phyloP scores from a whole-genome alignment of 78 protist genomes.

The Dictyostelium intermedium region DNA sequence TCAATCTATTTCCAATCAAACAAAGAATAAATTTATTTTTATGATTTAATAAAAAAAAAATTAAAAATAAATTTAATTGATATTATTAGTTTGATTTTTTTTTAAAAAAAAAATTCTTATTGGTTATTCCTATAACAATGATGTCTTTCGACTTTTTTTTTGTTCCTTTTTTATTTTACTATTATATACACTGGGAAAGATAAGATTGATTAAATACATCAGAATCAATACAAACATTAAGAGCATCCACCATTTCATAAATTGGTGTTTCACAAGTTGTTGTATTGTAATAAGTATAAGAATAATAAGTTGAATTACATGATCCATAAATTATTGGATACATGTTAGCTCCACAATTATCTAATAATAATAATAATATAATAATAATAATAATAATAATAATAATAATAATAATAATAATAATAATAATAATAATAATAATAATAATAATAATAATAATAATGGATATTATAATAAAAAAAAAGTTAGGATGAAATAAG shows the following conservation, averaged over 20 bases:
- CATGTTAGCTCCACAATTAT: neutral
- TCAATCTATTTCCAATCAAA: no score
- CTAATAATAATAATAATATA: neutral
- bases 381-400: no score
- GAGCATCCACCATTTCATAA: neutral
- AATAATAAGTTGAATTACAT: neutral
- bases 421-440: no score
- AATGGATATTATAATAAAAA: neutral
- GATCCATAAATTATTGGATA: conserved; percentile 1
- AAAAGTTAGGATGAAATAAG: neutral
- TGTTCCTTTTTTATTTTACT: neutral
- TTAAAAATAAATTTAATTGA: no score
- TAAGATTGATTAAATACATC: neutral
- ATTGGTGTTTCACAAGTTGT: neutral
- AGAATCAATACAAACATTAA: neutral
- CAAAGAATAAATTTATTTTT: no score
- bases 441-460: no score
- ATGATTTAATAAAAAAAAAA: no score
- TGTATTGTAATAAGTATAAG: neutral
- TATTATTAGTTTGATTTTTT: no score
- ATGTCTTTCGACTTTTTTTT: no score
- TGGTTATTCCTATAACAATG: no score
- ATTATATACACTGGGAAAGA: neutral
- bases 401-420: neutral
- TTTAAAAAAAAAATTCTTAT: no score